phyloP scores from a whole-genome alignment of 441 rosid genomes.

The Adansonia gregorii region DNA sequence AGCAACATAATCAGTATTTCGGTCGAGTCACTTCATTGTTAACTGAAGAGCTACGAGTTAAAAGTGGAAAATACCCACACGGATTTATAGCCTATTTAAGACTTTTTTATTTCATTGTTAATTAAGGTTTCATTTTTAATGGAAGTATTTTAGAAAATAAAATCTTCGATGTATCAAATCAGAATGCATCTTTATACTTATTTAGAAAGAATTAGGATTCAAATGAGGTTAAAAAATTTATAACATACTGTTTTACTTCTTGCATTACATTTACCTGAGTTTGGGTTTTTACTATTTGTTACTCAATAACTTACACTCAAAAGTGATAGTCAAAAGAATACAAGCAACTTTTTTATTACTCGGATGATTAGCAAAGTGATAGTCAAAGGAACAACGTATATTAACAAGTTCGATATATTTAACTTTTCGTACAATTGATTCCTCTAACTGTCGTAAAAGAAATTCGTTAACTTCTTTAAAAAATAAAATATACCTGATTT shows the following conservation, averaged over 20 bases:
- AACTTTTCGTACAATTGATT: conserved; percentile 27
- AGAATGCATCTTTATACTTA: too few species aligned
- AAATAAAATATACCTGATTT: not conserved
- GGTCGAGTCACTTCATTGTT: not conserved
- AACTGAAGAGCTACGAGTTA: too few species aligned
- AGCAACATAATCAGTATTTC: not conserved
- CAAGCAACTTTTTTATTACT: not conserved
- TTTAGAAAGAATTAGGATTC: too few species aligned
- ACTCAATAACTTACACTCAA: not conserved
- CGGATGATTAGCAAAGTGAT: not conserved
- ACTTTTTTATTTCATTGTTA: too few species aligned
- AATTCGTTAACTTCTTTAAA: conserved; percentile 40
- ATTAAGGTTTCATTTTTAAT: too few species aligned
- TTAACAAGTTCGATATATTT: not conserved
- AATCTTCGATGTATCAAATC: too few species aligned
- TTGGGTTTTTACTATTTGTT: not conserved
- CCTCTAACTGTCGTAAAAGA: conserved; percentile 41
- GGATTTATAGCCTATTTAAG: too few species aligned
- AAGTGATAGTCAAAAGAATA: conserved; percentile 1
- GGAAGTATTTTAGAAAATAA: too few species aligned
- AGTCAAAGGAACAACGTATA: not conserved
- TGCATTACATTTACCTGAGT: not conserved
- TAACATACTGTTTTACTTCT: not conserved
- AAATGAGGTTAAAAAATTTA: too few species aligned
- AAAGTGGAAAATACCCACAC: too few species aligned